Evolutionary conservation across 2,329 filamentous ascomycete species (phyloP), one percentile per base, ranked within the genome.

Genomic region (Colletotrichum coccodes): DNA sequence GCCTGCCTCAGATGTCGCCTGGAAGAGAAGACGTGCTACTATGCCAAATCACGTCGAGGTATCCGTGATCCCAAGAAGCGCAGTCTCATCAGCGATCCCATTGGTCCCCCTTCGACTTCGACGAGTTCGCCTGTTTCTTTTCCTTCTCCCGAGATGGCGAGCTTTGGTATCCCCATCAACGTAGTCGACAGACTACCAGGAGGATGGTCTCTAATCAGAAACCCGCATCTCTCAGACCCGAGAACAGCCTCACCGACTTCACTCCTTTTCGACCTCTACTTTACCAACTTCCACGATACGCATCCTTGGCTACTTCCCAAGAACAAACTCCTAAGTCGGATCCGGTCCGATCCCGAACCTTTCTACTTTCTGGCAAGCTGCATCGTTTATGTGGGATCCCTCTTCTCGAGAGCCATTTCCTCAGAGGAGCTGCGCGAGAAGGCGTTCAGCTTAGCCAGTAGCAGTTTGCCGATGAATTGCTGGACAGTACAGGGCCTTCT

Each of bases 21-120:
- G 23, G 79, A 80, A 50, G 79, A 79, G 30, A 83, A 83, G 65
- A 76, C 81, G 32, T 87, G 84, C 64, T 79, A 79, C 65, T 86
- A 86, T 74, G 78, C 82, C 23, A 82, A 82, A 70, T 86, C 85
- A 14, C 79, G 84, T 40, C 78, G 85, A 71, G 84, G 85, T 14
- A 81, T 79, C 54, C 76, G 78, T 42, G 78, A 80, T 70, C 73
- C 76, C 11, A 79, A 76, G 64, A 77, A 77, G 60, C 74, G 75
- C 60, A 79, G 75, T 60, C 70, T 78, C 56, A 76, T 78, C 71
- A 74, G 71, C 50, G 76, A 77, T 40, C 60, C 71, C 47, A 64
- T 73, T 50, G 73, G 54, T 21, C 64, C 73, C 34, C 70, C 63
- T 11, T 28, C 57, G 28, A 32, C 36, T 26, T 40, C 57, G 11